phyloP scores from a whole-genome alignment of 2,329 filamentous ascomycete genomes.

The Metarhizium rileyi region DNA sequence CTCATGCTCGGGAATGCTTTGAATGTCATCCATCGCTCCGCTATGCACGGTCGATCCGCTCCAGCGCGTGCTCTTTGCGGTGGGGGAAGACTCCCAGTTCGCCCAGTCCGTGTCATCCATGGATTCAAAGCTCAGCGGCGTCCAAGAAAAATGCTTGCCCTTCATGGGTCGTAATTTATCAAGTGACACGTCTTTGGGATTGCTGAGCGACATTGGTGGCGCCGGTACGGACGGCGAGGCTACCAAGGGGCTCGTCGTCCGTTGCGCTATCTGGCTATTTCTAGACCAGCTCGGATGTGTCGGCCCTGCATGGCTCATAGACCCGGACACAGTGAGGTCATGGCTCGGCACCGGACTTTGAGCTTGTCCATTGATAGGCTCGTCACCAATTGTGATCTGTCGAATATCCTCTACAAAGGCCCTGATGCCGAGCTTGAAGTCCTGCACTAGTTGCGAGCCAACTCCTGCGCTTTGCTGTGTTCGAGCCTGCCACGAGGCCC shows the following conservation, averaged over 20 bases:
- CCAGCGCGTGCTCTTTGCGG: constrained; percentile 50
- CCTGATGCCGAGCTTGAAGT: constrained; percentile 82
- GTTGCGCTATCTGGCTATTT: constrained; percentile 28
- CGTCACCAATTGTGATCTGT: constrained; percentile 92
- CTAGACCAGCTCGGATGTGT: constrained; percentile 38
- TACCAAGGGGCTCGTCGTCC: constrained; percentile 33
- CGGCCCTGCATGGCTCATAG: constrained; percentile 8
- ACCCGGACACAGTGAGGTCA: too few species aligned
- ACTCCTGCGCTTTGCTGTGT: constrained; percentile 33
- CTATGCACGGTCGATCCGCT: constrained; percentile 49
- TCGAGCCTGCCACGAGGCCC: constrained; percentile 50
- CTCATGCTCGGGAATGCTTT: constrained; percentile 37
- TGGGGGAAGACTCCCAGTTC: constrained; percentile 50
- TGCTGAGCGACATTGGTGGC: constrained; percentile 22
- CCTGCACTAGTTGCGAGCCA: constrained; percentile 74
- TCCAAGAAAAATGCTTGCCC: constrained; percentile 50
- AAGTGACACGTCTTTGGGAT: constrained; percentile 14
- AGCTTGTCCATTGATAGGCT: constrained; percentile 55
- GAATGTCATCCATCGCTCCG: constrained; percentile 31
- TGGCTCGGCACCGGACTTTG: constrained; percentile 4
- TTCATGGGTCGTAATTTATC: constrained; percentile 29
- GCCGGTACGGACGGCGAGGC: constrained; percentile 23
- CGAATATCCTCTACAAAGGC: constrained; percentile 93
- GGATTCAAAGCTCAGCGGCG: constrained; percentile 45
- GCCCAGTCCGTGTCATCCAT: constrained; percentile 55